phyloP scores from a whole-genome alignment of 306 rosid genomes.

The Lupinus albus region DNA sequence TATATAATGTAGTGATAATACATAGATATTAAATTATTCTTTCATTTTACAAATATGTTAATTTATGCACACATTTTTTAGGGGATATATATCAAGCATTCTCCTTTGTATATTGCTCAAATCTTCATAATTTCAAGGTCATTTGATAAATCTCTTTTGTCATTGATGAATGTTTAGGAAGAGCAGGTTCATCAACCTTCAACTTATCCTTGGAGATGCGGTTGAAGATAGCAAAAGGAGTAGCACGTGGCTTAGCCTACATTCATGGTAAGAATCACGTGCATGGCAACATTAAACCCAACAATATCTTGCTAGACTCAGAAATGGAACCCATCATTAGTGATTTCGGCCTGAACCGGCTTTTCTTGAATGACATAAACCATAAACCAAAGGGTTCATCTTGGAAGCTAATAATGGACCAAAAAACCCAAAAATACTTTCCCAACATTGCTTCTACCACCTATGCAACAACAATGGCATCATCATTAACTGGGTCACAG shows the following conservation, averaged over 20 bases:
- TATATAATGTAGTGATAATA: no score
- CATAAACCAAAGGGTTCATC: slow-evolving; percentile 51
- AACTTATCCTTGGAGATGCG: slow-evolving; percentile 60
- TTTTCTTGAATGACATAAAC: slow-evolving; percentile 43
- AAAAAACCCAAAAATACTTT: slow-evolving; percentile 40
- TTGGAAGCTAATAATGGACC: slow-evolving; percentile 49
- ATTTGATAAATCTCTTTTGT: slow-evolving; percentile 6
- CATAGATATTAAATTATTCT: no score
- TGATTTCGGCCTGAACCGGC: slow-evolving; percentile 72
- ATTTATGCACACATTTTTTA: no score
- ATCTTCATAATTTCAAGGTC: neutral
- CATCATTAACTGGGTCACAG: slow-evolving; percentile 30
- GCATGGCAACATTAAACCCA: slow-evolving; percentile 78
- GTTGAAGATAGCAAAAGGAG: slow-evolving; percentile 76
- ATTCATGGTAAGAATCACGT: slow-evolving; percentile 88
- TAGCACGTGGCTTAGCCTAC: slow-evolving; percentile 71
- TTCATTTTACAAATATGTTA: no score
- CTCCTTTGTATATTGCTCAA: neutral
- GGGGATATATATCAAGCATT: neutral
- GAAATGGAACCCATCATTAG: slow-evolving; percentile 73
- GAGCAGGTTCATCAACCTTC: slow-evolving; percentile 56
- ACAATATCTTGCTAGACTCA: slow-evolving; percentile 66
- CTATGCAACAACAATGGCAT: slow-evolving; percentile 9
- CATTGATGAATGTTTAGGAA: slow-evolving; percentile 51
- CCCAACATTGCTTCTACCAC: slow-evolving; percentile 49